These are phyloP conservation scores for Angophora floribunda DNA, from an alignment of 345 rosid genomes.

Conservation along the genomic window DNA sequence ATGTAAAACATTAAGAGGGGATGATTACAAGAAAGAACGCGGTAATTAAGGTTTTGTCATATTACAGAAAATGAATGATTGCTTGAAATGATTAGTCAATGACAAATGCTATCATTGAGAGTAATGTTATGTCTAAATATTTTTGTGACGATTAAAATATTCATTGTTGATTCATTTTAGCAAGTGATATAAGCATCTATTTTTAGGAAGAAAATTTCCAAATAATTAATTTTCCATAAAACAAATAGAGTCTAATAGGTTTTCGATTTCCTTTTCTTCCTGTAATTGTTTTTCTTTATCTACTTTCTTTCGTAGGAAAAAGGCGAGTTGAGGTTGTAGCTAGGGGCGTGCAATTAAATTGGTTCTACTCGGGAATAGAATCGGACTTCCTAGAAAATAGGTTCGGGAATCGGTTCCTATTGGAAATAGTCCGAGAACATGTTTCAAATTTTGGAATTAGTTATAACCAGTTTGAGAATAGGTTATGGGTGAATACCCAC, in stretches of 20 bases:
- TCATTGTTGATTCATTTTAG: neutral
- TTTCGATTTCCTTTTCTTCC: neutral
- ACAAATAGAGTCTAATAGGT: rapidly evolving
- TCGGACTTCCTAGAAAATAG: too few relatives aligned
- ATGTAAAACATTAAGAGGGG: too few relatives aligned
- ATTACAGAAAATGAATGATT: too few relatives aligned
- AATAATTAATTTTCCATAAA: rapidly evolving
- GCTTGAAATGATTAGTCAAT: neutral
- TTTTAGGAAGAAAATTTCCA: neutral
- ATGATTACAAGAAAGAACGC: neutral
- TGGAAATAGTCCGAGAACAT: too few relatives aligned
- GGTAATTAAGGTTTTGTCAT: too few relatives aligned
- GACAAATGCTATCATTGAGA: rapidly evolving
- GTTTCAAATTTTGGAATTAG: too few relatives aligned
- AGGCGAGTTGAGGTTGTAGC: rapidly evolving
- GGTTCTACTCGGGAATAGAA: too few relatives aligned
- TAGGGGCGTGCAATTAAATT: too few relatives aligned
- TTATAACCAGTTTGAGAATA: too few relatives aligned
- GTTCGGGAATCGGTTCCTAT: too few relatives aligned
- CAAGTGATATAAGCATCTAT: rapidly evolving
- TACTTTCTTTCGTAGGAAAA: neutral
- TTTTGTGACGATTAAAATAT: neutral
- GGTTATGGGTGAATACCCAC: too few relatives aligned
- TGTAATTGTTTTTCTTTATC: neutral
- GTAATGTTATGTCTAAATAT: neutral